Base-by-base conservation (phyloP, 192 early-diverging fungal species). In the Pilobolus umbonatus region DNA sequence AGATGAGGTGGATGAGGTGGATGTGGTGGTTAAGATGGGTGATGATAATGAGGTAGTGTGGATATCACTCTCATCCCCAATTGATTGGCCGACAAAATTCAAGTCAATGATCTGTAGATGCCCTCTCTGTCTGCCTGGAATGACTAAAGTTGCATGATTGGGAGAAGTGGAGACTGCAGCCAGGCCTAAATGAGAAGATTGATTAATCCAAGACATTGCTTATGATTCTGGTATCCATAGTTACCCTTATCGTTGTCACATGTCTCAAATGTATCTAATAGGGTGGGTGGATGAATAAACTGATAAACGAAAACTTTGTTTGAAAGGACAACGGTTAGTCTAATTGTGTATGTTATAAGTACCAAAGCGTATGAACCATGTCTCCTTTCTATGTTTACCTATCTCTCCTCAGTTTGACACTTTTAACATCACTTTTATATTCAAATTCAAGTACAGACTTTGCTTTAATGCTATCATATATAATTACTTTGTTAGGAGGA, bases 21-120 rank as follows among this genome's bases (percentile, higher is more conserved):
- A 50, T 22, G 68, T 28, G n/a, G 72, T 28, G 25, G 43, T 42
- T 42, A 29, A 47, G 38, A 32, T 35, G 17, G 36, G 44, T 42
- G 34, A 6, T 36, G 11, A 6, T 42, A 17, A 1, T n/a, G 39
- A 17, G 10, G 25, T 14, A 10, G 5, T 14, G 29, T 26, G 5
- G 15, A n/a, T 24, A 12, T 49, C 25, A 10, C 17, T n/a, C 12
- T 57, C 55, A 7, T 42, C 55, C 21, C 19, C 28, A n/a, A 43
- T 19, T 30, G 31, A 42, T 31, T 57, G 44, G 51, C 76, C 21
- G 62, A 70, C 36, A 62, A 62, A 34, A 74, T 67, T 29, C 32
- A 94, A 78, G 53, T 91, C 87, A 21, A 91, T 84, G 34, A 91
- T 85, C 61, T 93, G 90, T 46, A 95, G 81, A 48, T 95, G 92